A percentile compares a stretch with the other conserved stretches of the same genome.
These are phyloP conservation scores for Myxozyma geophila DNA, from an alignment of 805 yeast species.

Conservation along the genomic window DNA sequence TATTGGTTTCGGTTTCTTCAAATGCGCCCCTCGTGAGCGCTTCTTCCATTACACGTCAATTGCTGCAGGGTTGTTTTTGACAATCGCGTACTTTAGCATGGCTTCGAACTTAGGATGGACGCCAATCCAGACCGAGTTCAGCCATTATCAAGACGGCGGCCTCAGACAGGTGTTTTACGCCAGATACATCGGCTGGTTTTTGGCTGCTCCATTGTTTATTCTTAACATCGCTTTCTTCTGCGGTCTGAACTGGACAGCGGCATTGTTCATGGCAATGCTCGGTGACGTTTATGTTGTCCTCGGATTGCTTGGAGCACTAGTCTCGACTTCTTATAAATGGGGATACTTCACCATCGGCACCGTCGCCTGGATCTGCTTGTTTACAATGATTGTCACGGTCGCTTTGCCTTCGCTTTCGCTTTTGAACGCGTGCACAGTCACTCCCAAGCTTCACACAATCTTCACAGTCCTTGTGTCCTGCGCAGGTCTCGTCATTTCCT, in stretches of 20 bases:
- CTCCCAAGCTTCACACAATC: conserved; percentile 20
- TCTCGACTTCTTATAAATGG: conserved; percentile 65
- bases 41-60: conserved; percentile 50
- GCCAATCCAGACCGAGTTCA: conserved; percentile 53
- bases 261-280: conserved; percentile 45
- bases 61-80: conserved; percentile 49
- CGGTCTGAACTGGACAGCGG: conserved; percentile 43
- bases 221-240: conserved; percentile 45
- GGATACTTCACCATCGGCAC: conserved; percentile 66
- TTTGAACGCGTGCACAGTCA: conserved; percentile 27
- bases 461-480: conserved; percentile 4
- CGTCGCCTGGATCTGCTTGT: conserved; percentile 46
- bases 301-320: conserved; percentile 60
- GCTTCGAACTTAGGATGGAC: conserved; percentile 66
- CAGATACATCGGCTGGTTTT: conserved; percentile 59
- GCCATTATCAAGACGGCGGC: conserved; percentile 50
- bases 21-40: conserved; percentile 44
- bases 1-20: conserved; percentile 39
- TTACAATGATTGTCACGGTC: conserved; percentile 34
- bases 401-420: conserved; percentile 10
- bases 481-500: conserved; percentile 26
- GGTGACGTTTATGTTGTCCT: conserved; percentile 58
- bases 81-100: conserved; percentile 58
- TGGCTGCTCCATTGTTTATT: conserved; percentile 55
- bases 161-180: conserved; percentile 61